Conservation (phyloP, 148 eudicot species). For the Heliosperma pusillum region DNA sequence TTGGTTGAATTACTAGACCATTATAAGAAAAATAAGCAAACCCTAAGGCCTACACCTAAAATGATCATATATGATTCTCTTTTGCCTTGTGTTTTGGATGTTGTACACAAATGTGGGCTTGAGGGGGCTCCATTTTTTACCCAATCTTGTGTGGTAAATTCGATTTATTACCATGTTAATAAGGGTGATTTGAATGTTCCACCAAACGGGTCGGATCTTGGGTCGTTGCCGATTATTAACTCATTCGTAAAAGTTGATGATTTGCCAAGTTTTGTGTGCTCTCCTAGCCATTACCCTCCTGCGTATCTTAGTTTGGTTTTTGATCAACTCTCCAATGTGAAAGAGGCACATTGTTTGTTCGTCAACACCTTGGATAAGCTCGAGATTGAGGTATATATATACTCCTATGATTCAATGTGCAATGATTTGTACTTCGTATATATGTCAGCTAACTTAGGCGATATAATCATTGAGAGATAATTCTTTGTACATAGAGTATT, state of each 20-base stretch:
- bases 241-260: constrained; percentile 20
- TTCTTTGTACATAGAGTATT: no score
- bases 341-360: constrained; percentile 22
- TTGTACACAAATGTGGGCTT: constrained; percentile 30
- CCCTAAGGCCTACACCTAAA: constrained; percentile 18
- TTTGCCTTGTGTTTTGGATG: constrained; percentile 43
- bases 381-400: constrained; percentile 27
- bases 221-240: constrained; percentile 20
- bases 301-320: constrained; percentile 6
- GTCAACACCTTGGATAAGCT: constrained; percentile 27
- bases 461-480: no score
- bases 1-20: constrained; percentile 5
- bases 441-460: no score
- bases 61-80: constrained; percentile 46
- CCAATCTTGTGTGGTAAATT: constrained; percentile 39
- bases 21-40: constrained; percentile 14
- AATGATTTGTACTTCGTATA: no score
- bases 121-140: constrained; percentile 48
- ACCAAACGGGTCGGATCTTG: constrained; percentile 2
- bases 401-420: no score
- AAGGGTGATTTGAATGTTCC: constrained; percentile 24
- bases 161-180: constrained; percentile 36
- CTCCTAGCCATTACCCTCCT: constrained; percentile 13
- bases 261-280: constrained; percentile 28
- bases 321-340: constrained; percentile 20